Percentiles rank a stretch among this genome's conserved stretches.
Evolutionary conservation across 106 monocot species (phyloP).

Genomic region (Narthecium ossifragum): DNA sequence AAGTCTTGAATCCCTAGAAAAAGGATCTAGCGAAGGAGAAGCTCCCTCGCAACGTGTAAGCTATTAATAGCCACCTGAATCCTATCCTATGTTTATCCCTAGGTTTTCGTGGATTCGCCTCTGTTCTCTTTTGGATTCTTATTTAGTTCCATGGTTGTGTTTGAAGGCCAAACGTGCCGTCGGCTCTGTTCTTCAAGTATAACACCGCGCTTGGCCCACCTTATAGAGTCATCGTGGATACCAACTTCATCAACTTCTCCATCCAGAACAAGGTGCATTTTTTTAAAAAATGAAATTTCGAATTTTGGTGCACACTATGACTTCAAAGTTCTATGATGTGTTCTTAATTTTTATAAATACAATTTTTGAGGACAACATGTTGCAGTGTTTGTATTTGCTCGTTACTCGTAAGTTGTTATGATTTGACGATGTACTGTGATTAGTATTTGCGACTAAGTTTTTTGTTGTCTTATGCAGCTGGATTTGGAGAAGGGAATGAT

Average conservation of each 20-base stretch:
- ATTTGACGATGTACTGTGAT: no score
- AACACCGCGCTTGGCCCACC: conserved; percentile 86
- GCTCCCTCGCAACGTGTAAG: conserved; percentile 74
- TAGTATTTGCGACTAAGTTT: no score
- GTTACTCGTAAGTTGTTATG: no score
- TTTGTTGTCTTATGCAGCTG: no score
- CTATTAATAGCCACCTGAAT: background rate
- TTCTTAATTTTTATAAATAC: background rate
- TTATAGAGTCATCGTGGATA: conserved; percentile 83
- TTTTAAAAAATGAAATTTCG: background rate
- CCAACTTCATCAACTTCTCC: conserved; percentile 94
- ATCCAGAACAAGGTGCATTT: conserved; percentile 73
- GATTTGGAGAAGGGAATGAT: no score
- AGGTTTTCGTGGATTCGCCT: background rate
- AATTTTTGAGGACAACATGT: no score
- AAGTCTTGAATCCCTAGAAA: conserved; percentile 66
- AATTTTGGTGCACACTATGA: background rate
- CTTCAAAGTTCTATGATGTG: no score
- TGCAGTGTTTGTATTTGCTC: no score
- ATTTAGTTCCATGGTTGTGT: background rate
- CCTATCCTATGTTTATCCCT: background rate
- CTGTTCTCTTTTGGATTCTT: background rate
- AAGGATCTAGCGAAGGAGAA: conserved; percentile 70
- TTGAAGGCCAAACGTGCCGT: conserved; percentile 55
- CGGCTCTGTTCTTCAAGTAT: conserved; percentile 82